phyloP scores from a whole-genome alignment of 306 rosid species.

The Dryas alaskensis region DNA sequence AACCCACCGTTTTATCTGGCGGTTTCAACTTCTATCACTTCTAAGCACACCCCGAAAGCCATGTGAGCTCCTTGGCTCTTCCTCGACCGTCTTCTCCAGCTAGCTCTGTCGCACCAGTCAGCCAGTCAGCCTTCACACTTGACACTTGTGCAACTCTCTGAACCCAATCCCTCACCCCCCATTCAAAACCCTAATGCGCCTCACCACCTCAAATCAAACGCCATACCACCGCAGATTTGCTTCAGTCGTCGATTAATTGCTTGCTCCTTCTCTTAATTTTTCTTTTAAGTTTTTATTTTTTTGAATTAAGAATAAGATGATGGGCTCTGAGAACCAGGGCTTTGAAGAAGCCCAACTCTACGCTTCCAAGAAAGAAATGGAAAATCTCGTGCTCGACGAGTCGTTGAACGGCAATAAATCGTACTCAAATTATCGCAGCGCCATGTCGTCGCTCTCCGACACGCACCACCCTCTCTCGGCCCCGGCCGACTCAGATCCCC shows the following conservation, averaged over 20 bases:
- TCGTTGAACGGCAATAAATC: conserved; percentile 42
- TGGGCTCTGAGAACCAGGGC: conserved; percentile 74
- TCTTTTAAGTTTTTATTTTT: not conserved
- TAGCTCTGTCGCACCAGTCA: conserved; percentile 3
- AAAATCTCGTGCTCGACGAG: conserved; percentile 58
- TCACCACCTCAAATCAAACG: too few relatives aligned
- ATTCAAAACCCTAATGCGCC: not conserved
- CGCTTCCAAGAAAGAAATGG: conserved; percentile 51
- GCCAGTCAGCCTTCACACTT: not conserved
- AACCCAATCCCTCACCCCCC: not conserved
- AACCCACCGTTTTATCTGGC: conserved; percentile 8
- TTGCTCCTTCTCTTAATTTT: not conserved
- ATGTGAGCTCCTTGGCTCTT: conserved; percentile 16
- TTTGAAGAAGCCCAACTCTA: conserved; percentile 48
- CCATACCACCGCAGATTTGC: too few relatives aligned
- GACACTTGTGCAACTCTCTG: not conserved
- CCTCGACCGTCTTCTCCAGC: conserved; percentile 39
- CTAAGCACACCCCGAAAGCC: conserved; percentile 6
- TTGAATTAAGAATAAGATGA: conserved; percentile 45
- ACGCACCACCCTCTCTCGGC: conserved; percentile 50
- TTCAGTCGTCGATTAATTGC: not conserved
- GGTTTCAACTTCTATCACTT: not conserved
- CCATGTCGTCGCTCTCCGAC: conserved; percentile 53
- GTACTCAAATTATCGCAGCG: conserved; percentile 67
- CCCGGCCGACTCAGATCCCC: conserved; percentile 40